Evolutionary conservation across 352 stramenopile genomes (phyloP).

Genomic region (Globisporangium nagaii): DNA sequence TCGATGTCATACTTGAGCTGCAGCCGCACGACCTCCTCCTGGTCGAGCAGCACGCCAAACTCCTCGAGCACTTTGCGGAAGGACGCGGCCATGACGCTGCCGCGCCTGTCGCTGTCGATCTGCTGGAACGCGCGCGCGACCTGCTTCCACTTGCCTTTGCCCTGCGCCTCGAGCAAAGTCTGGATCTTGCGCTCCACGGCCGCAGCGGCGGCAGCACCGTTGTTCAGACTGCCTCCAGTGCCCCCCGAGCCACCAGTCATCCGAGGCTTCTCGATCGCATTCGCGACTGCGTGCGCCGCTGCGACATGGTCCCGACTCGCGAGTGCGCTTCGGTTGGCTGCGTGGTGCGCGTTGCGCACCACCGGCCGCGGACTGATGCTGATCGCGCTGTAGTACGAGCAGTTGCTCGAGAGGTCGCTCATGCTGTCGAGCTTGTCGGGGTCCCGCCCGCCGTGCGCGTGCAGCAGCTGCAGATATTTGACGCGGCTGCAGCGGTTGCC

Average conservation of each 20-base stretch:
- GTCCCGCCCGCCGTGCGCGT: constrained; percentile 56
- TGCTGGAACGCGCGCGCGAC: constrained; percentile 53
- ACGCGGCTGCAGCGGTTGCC: constrained; percentile 33
- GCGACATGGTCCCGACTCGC: constrained; percentile 31
- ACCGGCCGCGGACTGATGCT: constrained; percentile 53
- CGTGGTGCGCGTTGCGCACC: constrained; percentile 11
- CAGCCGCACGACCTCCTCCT: constrained; percentile 61
- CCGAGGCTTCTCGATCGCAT: constrained; percentile 38
- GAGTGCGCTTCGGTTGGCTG: constrained; percentile 13
- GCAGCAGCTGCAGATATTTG: constrained; percentile 61
- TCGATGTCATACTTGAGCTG: constrained; percentile 75
- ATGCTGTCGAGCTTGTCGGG: constrained; percentile 54
- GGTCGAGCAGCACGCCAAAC: constrained; percentile 39
- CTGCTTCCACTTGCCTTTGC: constrained; percentile 54
- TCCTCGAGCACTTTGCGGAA: constrained; percentile 65
- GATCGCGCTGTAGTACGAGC: constrained; percentile 73
- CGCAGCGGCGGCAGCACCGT: constrained; percentile 25
- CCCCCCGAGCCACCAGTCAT: no score
- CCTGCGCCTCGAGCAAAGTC: constrained; percentile 35
- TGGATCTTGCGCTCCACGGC: constrained; percentile 64
- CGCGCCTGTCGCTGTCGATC: constrained; percentile 48
- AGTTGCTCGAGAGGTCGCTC: constrained; percentile 71
- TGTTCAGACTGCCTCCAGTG: constrained; percentile 1
- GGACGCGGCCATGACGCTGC: constrained; percentile 32
- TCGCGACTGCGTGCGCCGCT: constrained; percentile 37